A percentile compares a stretch with the other conserved stretches of the same genome.
Conservation (phyloP, 73 alveolate species). For the Blepharisma stoltei region DNA sequence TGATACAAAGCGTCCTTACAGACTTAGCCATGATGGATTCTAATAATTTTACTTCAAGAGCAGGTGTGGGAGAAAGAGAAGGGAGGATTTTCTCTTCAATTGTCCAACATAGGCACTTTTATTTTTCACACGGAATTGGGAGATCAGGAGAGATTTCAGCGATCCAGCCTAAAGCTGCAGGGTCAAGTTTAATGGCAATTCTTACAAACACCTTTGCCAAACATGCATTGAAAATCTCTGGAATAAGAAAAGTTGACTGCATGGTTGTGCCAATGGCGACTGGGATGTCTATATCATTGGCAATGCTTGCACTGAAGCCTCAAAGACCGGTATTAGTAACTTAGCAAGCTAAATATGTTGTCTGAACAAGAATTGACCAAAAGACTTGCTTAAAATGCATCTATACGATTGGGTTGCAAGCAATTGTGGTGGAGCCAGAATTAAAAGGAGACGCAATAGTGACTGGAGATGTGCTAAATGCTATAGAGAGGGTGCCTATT, state of each 20-base stretch:
- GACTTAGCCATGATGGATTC: constrained; percentile 88
- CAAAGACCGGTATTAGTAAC: constrained; percentile 45
- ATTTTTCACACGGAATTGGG: constrained; percentile 98
- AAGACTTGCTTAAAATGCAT: constrained; percentile 95
- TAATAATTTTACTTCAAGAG: constrained; percentile 78
- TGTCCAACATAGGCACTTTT: constrained; percentile 84
- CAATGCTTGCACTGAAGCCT: constrained; percentile 74
- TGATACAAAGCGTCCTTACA: constrained; percentile 71
- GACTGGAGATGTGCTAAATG: constrained; percentile 78
- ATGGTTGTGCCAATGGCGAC: constrained; percentile 95
- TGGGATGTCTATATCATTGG: constrained; percentile 89
- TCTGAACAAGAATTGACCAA: constrained; percentile 93
- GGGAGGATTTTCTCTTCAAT: constrained; percentile 83
- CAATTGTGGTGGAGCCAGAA: constrained; percentile 76
- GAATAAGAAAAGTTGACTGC: constrained; percentile 48
- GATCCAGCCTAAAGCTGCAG: constrained; percentile 98
- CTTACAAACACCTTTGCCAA: constrained; percentile 47
- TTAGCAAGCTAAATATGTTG: constrained; percentile 74
- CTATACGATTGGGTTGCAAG: constrained; percentile 79
- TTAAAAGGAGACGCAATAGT: constrained; percentile 60
- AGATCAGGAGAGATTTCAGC: constrained; percentile 94
- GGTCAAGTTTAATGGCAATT: constrained; percentile 91
- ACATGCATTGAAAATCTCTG: constrained; percentile 48
- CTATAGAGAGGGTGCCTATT: constrained; percentile 22
- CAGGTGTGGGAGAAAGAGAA: constrained; percentile 98